These are phyloP conservation scores for Blastocystis hominis DNA, from an alignment of 352 stramenopile species.

Conservation along the genomic window DNA sequence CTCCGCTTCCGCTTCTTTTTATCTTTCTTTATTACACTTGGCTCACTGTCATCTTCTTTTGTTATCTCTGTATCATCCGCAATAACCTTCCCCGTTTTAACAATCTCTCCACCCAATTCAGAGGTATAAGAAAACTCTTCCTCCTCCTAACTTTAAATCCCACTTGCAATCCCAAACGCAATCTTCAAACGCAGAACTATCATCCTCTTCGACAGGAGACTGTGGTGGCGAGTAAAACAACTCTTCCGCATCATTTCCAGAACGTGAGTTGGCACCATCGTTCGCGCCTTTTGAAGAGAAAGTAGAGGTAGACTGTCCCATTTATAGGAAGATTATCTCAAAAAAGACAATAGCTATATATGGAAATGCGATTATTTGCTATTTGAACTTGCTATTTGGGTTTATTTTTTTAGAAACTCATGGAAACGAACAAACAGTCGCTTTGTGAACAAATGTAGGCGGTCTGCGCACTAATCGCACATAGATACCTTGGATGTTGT, in stretches of 20 bases:
- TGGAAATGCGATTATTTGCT: neutral
- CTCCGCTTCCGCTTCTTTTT: neutral
- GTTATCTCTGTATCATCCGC: neutral
- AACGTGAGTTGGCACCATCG: neutral
- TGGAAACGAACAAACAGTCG: neutral
- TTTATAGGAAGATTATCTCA: neutral
- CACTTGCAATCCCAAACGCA: neutral
- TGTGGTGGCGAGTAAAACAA: neutral
- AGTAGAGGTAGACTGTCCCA: slow-evolving; percentile 30
- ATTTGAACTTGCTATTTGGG: neutral
- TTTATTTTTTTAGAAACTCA: neutral
- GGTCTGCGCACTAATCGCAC: neutral
- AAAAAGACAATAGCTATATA: neutral
- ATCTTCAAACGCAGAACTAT: neutral
- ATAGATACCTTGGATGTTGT: neutral
- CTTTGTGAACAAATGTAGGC: neutral
- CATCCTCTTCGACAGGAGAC: slow-evolving; percentile 17
- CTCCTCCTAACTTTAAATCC: neutral
- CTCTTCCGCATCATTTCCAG: neutral
- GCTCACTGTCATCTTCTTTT: neutral
- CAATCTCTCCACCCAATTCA: neutral
- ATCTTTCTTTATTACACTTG: neutral
- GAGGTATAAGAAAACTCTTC: neutral
- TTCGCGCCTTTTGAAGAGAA: neutral
- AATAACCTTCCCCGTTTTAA: neutral